These are phyloP conservation scores for Pseudogymnoascus sp. DNA, from an alignment of 2,329 filamentous ascomycete species.

Conservation along the genomic window DNA sequence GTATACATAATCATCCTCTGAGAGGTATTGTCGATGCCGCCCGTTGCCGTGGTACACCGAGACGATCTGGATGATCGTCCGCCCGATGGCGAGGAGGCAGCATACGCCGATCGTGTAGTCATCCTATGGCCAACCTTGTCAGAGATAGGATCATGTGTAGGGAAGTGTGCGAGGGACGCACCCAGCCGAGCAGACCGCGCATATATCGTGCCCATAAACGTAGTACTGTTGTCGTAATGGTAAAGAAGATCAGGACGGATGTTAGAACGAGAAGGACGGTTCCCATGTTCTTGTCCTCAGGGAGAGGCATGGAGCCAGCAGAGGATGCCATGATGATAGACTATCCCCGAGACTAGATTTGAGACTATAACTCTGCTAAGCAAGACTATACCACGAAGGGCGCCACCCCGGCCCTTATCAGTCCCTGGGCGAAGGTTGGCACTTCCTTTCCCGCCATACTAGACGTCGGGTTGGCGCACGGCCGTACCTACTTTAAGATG, in stretches of 20 bases:
- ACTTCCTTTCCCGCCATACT: not conserved
- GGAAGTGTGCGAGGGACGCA: not conserved
- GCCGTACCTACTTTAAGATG: not conserved
- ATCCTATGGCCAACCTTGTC: constrained; percentile 20
- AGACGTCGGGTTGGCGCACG: not conserved
- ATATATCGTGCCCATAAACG: constrained; percentile 28
- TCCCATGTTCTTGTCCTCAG: constrained; percentile 17
- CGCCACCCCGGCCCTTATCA: not conserved
- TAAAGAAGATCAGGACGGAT: constrained; percentile 28
- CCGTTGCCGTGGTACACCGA: constrained; percentile 33
- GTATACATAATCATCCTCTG: constrained; percentile 26
- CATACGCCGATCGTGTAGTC: constrained; percentile 32
- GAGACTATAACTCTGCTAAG: not conserved
- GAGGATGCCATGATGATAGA: not conserved
- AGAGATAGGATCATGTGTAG: not conserved
- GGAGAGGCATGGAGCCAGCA: not conserved
- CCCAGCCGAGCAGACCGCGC: constrained; percentile 28
- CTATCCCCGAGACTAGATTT: not conserved
- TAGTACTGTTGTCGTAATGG: constrained; percentile 28
- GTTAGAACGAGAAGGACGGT: constrained; percentile 29
- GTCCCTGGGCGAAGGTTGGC: not conserved
- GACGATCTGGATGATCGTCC: constrained; percentile 30
- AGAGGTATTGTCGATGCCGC: constrained; percentile 32
- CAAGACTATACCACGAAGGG: not conserved
- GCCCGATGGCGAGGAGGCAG: constrained; percentile 25